Percentiles rank a stretch among this genome's conserved stretches.
phyloP scores from a whole-genome alignment of 2,329 filamentous ascomycete species.

The Pestalotiopsis sp. region DNA sequence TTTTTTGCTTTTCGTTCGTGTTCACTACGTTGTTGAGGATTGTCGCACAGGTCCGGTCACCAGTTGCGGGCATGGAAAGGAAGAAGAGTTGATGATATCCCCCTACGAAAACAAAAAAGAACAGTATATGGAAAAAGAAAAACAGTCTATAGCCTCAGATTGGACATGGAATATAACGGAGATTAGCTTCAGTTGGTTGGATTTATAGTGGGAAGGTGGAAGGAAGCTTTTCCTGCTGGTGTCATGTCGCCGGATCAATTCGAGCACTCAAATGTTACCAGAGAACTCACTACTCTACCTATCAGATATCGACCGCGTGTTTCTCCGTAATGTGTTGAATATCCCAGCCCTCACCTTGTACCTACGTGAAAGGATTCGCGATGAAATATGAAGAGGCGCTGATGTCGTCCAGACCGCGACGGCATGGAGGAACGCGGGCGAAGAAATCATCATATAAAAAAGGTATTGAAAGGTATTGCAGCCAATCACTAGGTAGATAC shows the following conservation, averaged over 20 bases:
- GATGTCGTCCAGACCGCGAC: too few species aligned
- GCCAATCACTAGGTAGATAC: too few species aligned
- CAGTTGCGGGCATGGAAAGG: conserved; percentile 18
- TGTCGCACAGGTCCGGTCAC: conserved; percentile 27
- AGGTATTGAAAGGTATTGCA: too few species aligned
- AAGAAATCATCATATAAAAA: too few species aligned
- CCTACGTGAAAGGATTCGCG: too few species aligned
- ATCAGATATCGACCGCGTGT: background rate
- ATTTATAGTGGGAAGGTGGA: conserved; percentile 15
- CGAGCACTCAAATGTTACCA: conserved; percentile 14
- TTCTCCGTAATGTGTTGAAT: too few species aligned
- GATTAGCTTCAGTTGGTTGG: conserved; percentile 14
- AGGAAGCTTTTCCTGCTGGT: conserved; percentile 35
- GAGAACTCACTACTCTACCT: background rate
- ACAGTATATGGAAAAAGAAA: conserved; percentile 7
- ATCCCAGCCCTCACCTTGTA: too few species aligned
- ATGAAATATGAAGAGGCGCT: too few species aligned
- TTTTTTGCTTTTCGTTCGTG: conserved; percentile 24
- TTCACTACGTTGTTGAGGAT: conserved; percentile 27
- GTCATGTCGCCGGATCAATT: conserved; percentile 41
- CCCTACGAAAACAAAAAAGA: background rate
- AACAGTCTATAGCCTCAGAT: conserved; percentile 16
- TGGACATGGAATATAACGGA: conserved; percentile 20
- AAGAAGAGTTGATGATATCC: background rate
- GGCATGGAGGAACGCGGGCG: too few species aligned